Evolutionary conservation across 1,284 basidiomycete genomes (phyloP).

Genomic region (Sphagnurus paluster): DNA sequence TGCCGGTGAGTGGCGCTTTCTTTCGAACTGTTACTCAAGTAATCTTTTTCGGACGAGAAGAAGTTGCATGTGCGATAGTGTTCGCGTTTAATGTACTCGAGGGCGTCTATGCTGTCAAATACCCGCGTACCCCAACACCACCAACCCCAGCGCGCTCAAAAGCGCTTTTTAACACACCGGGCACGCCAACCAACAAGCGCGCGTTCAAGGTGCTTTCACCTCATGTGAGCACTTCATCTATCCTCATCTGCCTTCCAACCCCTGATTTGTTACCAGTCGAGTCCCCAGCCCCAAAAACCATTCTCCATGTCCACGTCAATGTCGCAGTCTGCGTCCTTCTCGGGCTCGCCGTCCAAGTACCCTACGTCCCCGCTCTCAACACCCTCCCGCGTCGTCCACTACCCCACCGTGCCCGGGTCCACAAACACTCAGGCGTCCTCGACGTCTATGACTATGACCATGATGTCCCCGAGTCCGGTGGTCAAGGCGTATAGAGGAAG

Average conservation of each 20-base stretch:
- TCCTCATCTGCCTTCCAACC: background rate
- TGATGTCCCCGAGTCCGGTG: conserved; percentile 41
- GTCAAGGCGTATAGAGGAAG: conserved; percentile 42
- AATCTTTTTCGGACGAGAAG: conserved; percentile 28
- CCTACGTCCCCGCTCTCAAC: conserved; percentile 51
- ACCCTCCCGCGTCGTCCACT: conserved; percentile 43
- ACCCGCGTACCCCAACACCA: conserved; percentile 46
- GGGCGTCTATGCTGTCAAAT: conserved; percentile 50
- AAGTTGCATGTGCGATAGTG: conserved; percentile 41
- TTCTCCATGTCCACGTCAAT: conserved; percentile 42
- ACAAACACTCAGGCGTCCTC: conserved; percentile 37
- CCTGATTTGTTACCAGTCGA: conserved; percentile 34
- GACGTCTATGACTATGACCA: conserved; percentile 34
- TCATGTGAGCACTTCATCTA: conserved; percentile 34
- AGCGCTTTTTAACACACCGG: conserved; percentile 27
- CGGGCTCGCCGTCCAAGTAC: conserved; percentile 34
- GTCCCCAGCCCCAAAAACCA: conserved; percentile 54
- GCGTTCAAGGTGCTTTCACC: conserved; percentile 44
- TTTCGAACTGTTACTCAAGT: conserved; percentile 1
- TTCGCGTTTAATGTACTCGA: conserved; percentile 53
- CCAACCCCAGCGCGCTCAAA: conserved; percentile 40
- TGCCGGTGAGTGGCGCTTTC: conserved; percentile 28
- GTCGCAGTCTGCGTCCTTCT: conserved; percentile 29
- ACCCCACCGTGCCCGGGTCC: conserved; percentile 38
- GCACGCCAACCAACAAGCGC: conserved; percentile 38